These are phyloP conservation scores for Polygonum aviculare DNA, from an alignment of 148 eudicot genomes.

Conservation along the genomic window DNA sequence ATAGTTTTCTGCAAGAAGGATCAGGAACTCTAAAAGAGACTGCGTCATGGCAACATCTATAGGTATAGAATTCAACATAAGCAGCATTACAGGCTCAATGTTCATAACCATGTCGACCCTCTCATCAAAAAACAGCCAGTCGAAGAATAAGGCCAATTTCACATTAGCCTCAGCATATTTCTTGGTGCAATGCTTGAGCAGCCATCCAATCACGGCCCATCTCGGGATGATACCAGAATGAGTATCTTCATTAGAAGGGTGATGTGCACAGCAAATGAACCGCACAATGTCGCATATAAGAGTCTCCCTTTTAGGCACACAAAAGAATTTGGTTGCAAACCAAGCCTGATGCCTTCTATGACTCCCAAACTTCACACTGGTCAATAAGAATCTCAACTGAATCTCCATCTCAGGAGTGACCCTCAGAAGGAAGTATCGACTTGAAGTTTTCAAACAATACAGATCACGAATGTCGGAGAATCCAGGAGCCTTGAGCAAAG, in stretches of 20 bases:
- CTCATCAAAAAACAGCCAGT: constrained; percentile 91
- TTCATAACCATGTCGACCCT: constrained; percentile 61
- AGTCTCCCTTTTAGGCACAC: constrained; percentile 48
- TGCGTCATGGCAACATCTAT: constrained; percentile 58
- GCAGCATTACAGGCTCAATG: constrained; percentile 75
- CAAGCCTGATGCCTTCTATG: constrained; percentile 71
- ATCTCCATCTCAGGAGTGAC: constrained; percentile 76
- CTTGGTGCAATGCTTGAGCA: constrained; percentile 47
- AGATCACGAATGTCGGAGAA: constrained; percentile 53
- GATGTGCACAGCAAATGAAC: constrained; percentile 74
- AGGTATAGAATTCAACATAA: constrained; percentile 72
- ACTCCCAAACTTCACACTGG: constrained; percentile 63
- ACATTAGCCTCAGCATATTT: constrained; percentile 58
- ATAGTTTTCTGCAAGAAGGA: constrained; percentile 60
- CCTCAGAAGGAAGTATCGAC: constrained; percentile 51
- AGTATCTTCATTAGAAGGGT: constrained; percentile 71
- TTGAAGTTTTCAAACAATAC: constrained; percentile 56
- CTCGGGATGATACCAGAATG: constrained; percentile 67
- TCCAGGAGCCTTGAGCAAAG: constrained; percentile 32
- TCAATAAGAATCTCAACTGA: constrained; percentile 70
- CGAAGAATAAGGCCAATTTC: constrained; percentile 78
- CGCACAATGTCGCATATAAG: constrained; percentile 66
- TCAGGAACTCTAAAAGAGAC: constrained; percentile 66
- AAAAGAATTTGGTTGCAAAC: constrained; percentile 69
- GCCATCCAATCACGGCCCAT: constrained; percentile 94